These are phyloP conservation scores for Vigna unguiculata DNA, from an alignment of 306 rosid genomes.

Conservation along the genomic window DNA sequence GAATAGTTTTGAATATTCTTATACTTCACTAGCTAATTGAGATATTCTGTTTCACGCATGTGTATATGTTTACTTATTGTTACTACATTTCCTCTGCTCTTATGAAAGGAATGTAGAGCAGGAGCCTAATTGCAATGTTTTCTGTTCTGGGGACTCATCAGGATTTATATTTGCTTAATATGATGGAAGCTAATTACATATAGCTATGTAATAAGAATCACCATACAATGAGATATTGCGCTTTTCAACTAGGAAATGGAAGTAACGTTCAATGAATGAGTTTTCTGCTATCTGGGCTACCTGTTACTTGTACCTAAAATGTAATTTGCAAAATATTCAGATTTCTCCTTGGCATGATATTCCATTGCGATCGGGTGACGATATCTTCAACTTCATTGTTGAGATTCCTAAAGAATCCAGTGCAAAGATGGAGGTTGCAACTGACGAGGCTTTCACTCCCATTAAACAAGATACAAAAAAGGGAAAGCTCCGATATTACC, in stretches of 20 bases:
- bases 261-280: conserved; percentile 9
- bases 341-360: conserved; percentile 99
- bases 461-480: conserved; percentile 94
- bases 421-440: conserved; percentile 99
- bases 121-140: conserved; percentile 10
- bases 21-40: conserved; percentile 4
- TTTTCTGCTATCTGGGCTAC: conserved; percentile 9
- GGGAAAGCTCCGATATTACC: conserved; percentile 96
- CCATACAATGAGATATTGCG: not conserved
- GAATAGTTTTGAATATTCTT: conserved; percentile 5
- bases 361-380: conserved; percentile 81
- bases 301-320: conserved; percentile 10
- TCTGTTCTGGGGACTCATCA: not conserved
- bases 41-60: not conserved
- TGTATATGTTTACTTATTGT: not conserved
- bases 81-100: not conserved
- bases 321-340: conserved; percentile 45
- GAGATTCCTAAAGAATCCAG: conserved; percentile 97
- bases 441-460: conserved; percentile 88
- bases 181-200: conserved; percentile 18
- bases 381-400: conserved; percentile 71
- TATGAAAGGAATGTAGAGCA: conserved; percentile 12
- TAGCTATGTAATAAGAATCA: not conserved
- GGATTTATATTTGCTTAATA: conserved; percentile 23
- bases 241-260: not conserved